Conservation (phyloP, 2,329 filamentous ascomycete species). For the Botrytis porri region DNA sequence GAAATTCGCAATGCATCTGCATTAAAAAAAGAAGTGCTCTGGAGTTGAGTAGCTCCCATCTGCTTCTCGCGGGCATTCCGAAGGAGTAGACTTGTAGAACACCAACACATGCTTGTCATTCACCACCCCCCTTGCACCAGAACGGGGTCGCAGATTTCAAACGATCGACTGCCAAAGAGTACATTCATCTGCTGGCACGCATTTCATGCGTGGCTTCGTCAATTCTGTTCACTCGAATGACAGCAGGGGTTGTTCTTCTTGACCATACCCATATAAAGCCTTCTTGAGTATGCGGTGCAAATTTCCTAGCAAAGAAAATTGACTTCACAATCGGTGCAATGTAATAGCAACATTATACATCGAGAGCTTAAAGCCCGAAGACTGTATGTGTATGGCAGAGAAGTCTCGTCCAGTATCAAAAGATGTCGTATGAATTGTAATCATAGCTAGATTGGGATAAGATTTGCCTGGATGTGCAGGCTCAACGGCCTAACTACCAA, state of each 20-base stretch:
- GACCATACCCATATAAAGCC: background rate
- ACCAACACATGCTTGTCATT: conserved; percentile 5
- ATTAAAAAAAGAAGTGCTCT: background rate
- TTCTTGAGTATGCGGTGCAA: background rate
- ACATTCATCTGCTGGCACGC: background rate
- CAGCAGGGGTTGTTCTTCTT: background rate
- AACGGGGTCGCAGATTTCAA: conserved; percentile 2
- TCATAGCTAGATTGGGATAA: conserved; percentile 5
- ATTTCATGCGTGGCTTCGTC: background rate
- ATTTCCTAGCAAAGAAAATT: background rate
- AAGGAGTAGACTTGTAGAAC: background rate
- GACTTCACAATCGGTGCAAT: background rate
- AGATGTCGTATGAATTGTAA: background rate
- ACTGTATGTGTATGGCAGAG: background rate
- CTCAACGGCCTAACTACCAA: background rate
- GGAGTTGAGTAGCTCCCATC: background rate
- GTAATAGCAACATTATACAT: background rate
- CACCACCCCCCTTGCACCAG: background rate
- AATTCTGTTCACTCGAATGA: background rate
- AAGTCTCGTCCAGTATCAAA: conserved; percentile 2
- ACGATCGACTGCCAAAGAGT: background rate
- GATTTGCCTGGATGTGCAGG: conserved; percentile 2
- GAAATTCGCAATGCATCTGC: background rate
- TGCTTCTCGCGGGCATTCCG: conserved; percentile 1
- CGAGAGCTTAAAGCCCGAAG: background rate